A percentile compares a stretch with the other conserved stretches of the same genome.
Evolutionary conservation across 331 rosid genomes (phyloP).

Genomic region (Phaseolus coccineus): DNA sequence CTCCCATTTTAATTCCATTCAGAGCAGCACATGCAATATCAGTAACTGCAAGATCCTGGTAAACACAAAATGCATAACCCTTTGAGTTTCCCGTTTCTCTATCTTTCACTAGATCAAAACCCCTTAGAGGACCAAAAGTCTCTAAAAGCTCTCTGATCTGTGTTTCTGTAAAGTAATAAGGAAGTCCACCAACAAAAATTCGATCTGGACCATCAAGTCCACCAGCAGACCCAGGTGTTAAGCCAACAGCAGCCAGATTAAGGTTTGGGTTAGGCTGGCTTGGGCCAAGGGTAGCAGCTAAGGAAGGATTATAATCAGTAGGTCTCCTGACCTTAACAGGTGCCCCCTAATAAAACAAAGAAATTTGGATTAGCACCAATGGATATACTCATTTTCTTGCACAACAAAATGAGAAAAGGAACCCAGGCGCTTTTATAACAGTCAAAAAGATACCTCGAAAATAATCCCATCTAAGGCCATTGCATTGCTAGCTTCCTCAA

Average conservation of each 20-base stretch:
- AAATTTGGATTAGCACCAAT: not conserved
- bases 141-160: slow-evolving; percentile 94
- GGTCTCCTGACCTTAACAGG: slow-evolving; percentile 99
- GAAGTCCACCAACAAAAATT: slow-evolving; percentile 98
- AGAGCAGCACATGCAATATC: slow-evolving; percentile 99
- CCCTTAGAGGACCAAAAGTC: slow-evolving; percentile 95
- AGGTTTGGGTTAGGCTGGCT: slow-evolving; percentile 97
- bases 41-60: slow-evolving; percentile 95
- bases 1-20: slow-evolving; percentile 99
- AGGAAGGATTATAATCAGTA: slow-evolving; percentile 95
- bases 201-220: slow-evolving; percentile 99
- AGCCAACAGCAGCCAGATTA: slow-evolving; percentile 83
- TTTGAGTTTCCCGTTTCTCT: slow-evolving; percentile 98
- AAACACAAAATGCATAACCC: slow-evolving; percentile 99
- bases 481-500: slow-evolving; percentile 99
- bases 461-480: slow-evolving; percentile 99
- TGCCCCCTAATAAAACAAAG: slow-evolving; percentile 67
- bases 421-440: not conserved
- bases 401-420: not conserved
- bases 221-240: slow-evolving; percentile 94
- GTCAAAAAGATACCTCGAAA: slow-evolving; percentile 72
- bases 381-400: not conserved
- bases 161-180: slow-evolving; percentile 91
- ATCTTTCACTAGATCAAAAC: slow-evolving; percentile 95
- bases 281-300: slow-evolving; percentile 97